A percentile compares a stretch with the other conserved stretches of the same genome.
phyloP scores from a whole-genome alignment of 768 basidiomycete species.

The Rhizopogon roseolus region DNA sequence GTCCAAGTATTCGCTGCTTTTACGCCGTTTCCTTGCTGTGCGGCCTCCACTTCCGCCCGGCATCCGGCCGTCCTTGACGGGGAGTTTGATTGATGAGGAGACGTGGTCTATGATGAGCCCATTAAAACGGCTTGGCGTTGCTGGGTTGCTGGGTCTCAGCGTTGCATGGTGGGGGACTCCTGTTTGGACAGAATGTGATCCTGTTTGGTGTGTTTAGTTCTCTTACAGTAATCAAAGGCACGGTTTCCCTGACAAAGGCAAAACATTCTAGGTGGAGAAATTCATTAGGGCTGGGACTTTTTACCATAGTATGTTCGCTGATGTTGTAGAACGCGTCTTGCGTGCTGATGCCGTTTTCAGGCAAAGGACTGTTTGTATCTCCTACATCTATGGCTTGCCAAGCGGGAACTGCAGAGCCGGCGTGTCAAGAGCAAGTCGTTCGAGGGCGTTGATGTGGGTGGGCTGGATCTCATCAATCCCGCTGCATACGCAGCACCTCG shows the following conservation, averaged over 20 bases:
- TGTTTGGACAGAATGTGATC: constrained; percentile 65
- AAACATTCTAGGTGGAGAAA: constrained; percentile 54
- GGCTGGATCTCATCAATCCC: constrained; percentile 59
- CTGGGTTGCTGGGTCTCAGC: constrained; percentile 34
- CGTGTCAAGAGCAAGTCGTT: constrained; percentile 68
- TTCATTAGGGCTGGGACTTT: constrained; percentile 60
- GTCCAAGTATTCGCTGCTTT: constrained; percentile 31
- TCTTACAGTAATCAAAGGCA: neutral
- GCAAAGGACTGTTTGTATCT: constrained; percentile 66
- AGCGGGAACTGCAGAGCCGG: constrained; percentile 67
- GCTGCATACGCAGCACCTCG: constrained; percentile 8
- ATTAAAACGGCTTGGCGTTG: constrained; percentile 20
- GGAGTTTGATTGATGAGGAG: constrained; percentile 14
- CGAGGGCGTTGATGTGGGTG: constrained; percentile 60
- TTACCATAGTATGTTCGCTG: constrained; percentile 49
- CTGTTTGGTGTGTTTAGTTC: constrained; percentile 51
- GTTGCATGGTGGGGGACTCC: constrained; percentile 54
- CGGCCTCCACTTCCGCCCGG: constrained; percentile 12
- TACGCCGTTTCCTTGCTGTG: constrained; percentile 22
- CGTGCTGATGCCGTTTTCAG: constrained; percentile 25
- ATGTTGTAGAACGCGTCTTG: neutral
- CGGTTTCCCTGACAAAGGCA: neutral
- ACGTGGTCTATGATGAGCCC: constrained; percentile 10
- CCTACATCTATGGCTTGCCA: constrained; percentile 63
- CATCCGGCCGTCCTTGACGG: constrained; percentile 9